Base-by-base conservation (phyloP, 306 rosid species). In the Rubus parviflorus region DNA sequence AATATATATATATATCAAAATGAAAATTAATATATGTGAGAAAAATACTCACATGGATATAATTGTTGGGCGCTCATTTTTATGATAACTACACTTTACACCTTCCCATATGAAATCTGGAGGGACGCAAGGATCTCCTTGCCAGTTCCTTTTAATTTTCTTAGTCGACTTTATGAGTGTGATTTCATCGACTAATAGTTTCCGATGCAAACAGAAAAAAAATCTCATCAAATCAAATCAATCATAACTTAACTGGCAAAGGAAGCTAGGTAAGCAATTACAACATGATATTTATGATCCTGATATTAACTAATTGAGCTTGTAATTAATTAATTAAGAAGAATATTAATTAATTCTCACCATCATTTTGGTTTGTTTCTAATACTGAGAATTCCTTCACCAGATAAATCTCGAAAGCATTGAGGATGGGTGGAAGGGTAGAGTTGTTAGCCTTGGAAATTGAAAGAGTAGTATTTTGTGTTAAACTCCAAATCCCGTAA, bases 21-120 rank as follows among this genome's bases (percentile, higher is more conserved):
- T 30, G 35, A 30, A 30, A 30, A 30, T 0, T 30, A 30, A 30
- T 30, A 30, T 30, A 30, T 30, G 35, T 30, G 2, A 30, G 35
- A 30, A 30, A 30, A 30, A 53, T 23, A 84, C 93, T 86, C 75
- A 89, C 93, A 87, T 62, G 70, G 84, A 86, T 70, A 62, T 77
- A 23, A 75, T n/a, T 43, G 79, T 58, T 9, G 81, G 78, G 15
- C 58, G 12, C 17, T 22, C 61, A 40, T 20, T 64, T 11, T 57
- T n/a, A 15, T 45, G 42, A 19, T 77, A 15, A 61, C 62, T 82
- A 58, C 84, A 85, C 20, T 42, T 65, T 41, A 85, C 0, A 58
- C 86, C 88, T 42, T 65, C 53, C 88, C 88, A 82, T 57, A 1
- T 61, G 40, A 42, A 79, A 1, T 20, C 9, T 54, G 3, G 64